phyloP scores from a whole-genome alignment of 768 basidiomycete species.

The Suillus ampliporus region DNA sequence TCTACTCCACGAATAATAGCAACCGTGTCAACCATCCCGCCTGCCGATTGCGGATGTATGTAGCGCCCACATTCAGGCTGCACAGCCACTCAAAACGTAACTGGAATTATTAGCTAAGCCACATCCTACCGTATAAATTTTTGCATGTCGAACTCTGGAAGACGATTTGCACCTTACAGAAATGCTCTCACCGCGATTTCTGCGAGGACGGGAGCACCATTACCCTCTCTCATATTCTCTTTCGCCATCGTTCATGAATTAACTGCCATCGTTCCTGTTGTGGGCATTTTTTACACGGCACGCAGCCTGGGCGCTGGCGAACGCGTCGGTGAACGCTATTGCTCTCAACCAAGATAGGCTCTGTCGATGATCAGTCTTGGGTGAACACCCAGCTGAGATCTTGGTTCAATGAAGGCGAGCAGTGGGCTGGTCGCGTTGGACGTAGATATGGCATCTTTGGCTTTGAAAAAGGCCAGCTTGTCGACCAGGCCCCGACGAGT shows the following conservation, averaged over 20 bases:
- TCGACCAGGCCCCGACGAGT: neutral
- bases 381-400: slow-evolving; percentile 45
- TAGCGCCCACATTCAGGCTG: neutral
- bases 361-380: slow-evolving; percentile 40
- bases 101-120: neutral
- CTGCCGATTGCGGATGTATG: too few relatives aligned
- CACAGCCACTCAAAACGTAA: neutral
- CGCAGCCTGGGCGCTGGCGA: slow-evolving; percentile 73
- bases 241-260: slow-evolving; percentile 87
- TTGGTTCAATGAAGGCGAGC: slow-evolving; percentile 83
- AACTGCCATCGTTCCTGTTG: slow-evolving; percentile 79
- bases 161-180: slow-evolving; percentile 54
- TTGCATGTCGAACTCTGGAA: slow-evolving; percentile 21
- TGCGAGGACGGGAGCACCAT: slow-evolving; percentile 70
- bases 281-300: slow-evolving; percentile 74
- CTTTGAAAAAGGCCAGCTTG: slow-evolving; percentile 55
- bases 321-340: slow-evolving; percentile 54
- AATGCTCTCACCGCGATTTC: slow-evolving; percentile 65
- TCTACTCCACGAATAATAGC: too few relatives aligned
- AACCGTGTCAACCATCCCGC: too few relatives aligned
- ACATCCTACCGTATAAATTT: slow-evolving; percentile 5
- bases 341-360: slow-evolving; percentile 23
- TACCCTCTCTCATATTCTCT: slow-evolving; percentile 74
- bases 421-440: slow-evolving; percentile 72
- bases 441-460: slow-evolving; percentile 83